A percentile compares a stretch with the other conserved stretches of the same genome.
These are phyloP conservation scores for Xerocomus nothofagi DNA, from an alignment of 1,284 basidiomycete genomes.

Conservation along the genomic window DNA sequence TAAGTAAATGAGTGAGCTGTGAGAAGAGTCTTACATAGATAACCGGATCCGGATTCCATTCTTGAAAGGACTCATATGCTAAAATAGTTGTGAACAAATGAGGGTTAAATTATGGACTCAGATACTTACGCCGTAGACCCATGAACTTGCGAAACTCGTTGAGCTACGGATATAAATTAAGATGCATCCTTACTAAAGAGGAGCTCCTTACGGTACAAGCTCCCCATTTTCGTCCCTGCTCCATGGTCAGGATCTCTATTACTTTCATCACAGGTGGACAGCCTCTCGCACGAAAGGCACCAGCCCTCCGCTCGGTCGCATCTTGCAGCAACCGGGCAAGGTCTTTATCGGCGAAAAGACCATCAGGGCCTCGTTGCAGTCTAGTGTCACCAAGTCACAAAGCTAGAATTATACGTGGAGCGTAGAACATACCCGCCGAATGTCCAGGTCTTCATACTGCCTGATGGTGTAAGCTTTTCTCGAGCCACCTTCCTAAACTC, in stretches of 20 bases:
- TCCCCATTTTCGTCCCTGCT: slow-evolving; percentile 71
- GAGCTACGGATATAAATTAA: slow-evolving; percentile 53
- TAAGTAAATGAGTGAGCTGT: slow-evolving; percentile 1
- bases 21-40: slow-evolving; percentile 50
- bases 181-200: not conserved
- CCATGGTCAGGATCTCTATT: slow-evolving; percentile 73
- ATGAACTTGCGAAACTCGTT: slow-evolving; percentile 68
- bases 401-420: not conserved
- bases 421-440: slow-evolving; percentile 48
- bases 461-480: slow-evolving; percentile 37
- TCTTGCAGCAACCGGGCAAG: slow-evolving; percentile 66
- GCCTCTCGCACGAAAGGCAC: slow-evolving; percentile 73
- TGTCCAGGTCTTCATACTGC: slow-evolving; percentile 46
- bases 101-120: not conserved
- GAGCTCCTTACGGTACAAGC: slow-evolving; percentile 59
- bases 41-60: slow-evolving; percentile 74
- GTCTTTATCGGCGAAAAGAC: slow-evolving; percentile 68
- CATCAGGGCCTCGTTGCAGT: slow-evolving; percentile 52
- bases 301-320: slow-evolving; percentile 65
- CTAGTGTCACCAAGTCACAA: slow-evolving; percentile 32
- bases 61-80: slow-evolving; percentile 65
- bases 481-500: slow-evolving; percentile 45
- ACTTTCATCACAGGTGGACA: slow-evolving; percentile 67
- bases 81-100: not conserved
- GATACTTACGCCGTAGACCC: slow-evolving; percentile 45